Evolutionary conservation across 306 rosid genomes (phyloP).

Genomic region (Mimosa pudica): DNA sequence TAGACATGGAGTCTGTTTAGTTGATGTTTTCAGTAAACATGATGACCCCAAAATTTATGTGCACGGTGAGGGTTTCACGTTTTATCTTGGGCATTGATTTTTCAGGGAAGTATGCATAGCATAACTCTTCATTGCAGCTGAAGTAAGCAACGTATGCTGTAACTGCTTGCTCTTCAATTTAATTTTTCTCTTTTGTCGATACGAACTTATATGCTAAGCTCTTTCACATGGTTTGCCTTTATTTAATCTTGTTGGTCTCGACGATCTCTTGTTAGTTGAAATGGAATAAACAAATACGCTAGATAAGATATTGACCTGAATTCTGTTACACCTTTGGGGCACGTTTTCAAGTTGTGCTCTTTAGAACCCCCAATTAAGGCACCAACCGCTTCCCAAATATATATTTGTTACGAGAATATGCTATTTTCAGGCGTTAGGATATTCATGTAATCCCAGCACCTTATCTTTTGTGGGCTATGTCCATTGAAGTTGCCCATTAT

Average conservation of each 20-base stretch:
- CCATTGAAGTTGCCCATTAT: not conserved
- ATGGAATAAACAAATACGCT: not conserved
- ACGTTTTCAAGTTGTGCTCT: not conserved
- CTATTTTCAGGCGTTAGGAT: not conserved
- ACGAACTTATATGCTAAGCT: conserved; percentile 12
- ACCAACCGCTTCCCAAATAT: not conserved
- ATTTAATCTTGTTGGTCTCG: not conserved
- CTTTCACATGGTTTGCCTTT: conserved; percentile 5
- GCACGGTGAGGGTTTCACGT: conserved; percentile 44
- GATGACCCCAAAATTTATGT: conserved; percentile 54
- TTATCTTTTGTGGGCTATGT: not conserved
- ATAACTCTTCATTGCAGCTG: not conserved
- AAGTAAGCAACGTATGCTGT: not conserved
- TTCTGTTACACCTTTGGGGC: not conserved
- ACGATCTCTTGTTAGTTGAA: not conserved
- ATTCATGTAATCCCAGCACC: conserved; percentile 2
- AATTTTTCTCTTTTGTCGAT: not conserved
- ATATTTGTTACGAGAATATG: not conserved
- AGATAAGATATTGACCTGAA: not conserved
- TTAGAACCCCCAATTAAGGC: not conserved
- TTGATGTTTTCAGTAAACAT: conserved; percentile 57
- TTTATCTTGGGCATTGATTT: conserved; percentile 10
- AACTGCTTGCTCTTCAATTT: not conserved
- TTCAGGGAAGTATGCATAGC: conserved; percentile 18
- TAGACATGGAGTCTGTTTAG: conserved; percentile 25